Percentiles rank a stretch among this genome's conserved stretches.
These are phyloP conservation scores for Eucalyptus lansdowneana DNA, from an alignment of 345 rosid genomes.

Conservation along the genomic window DNA sequence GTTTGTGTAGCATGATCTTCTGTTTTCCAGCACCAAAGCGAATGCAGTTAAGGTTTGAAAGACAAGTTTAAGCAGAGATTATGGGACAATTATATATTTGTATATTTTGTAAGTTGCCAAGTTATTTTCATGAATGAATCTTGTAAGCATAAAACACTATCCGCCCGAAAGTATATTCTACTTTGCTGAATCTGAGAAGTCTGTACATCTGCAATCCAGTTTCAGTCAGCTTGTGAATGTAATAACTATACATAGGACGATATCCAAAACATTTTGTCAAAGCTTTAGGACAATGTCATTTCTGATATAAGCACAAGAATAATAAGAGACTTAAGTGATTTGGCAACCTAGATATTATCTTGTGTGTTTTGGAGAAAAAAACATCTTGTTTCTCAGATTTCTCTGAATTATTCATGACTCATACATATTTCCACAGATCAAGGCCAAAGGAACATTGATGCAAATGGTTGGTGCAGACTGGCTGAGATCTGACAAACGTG, in stretches of 20 bases:
- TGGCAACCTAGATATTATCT: not conserved
- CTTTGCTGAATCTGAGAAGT: not conserved
- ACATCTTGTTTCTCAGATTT: not conserved
- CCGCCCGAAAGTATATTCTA: not conserved
- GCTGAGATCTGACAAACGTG: conserved; percentile 61
- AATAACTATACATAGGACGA: not conserved
- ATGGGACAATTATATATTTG: not conserved
- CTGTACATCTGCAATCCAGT: not conserved
- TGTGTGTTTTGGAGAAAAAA: not conserved
- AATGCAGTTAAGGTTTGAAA: not conserved
- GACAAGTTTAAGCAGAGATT: not conserved
- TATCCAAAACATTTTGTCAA: not conserved
- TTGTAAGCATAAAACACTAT: not conserved
- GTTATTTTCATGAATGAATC: not conserved
- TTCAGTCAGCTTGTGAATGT: not conserved
- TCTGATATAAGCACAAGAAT: not conserved
- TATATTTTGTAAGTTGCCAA: not conserved
- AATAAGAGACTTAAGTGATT: not conserved
- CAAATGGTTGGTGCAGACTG: conserved; percentile 96
- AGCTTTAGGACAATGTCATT: not conserved
- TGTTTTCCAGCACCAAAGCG: not conserved
- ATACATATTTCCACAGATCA: conserved; percentile 20
- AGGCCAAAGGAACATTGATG: conserved; percentile 60
- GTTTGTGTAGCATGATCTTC: not conserved
- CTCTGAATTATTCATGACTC: not conserved